Percentiles rank a stretch among this genome's conserved stretches.
Conservation (phyloP, 1,139 yeast species). For the Kodamaea arcana region DNA sequence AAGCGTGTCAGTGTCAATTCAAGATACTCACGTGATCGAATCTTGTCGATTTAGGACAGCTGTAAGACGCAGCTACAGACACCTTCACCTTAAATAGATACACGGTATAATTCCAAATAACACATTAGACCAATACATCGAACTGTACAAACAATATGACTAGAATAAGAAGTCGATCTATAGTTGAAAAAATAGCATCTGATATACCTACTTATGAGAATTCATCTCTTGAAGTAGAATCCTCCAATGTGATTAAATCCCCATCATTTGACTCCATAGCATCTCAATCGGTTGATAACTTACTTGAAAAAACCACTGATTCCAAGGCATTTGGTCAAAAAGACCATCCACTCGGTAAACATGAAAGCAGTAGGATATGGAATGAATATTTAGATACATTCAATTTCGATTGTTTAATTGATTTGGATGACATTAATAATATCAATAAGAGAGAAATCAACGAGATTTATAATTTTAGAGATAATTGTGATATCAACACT, state of each 20-base stretch:
- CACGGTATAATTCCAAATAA: too few relatives aligned
- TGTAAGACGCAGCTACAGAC: too few relatives aligned
- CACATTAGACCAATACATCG: neutral
- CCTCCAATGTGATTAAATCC: conserved; percentile 4
- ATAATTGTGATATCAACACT: conserved; percentile 33
- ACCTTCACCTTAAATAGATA: too few relatives aligned
- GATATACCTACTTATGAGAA: conserved; percentile 30
- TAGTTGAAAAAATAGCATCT: conserved; percentile 43
- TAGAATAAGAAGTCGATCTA: conserved; percentile 47
- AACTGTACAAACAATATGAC: conserved; percentile 19
- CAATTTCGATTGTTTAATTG: conserved; percentile 35
- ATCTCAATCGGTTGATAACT: too few relatives aligned
- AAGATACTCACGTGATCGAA: neutral
- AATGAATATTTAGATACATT: conserved; percentile 27
- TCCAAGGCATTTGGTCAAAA: too few relatives aligned
- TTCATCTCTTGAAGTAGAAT: conserved; percentile 12
- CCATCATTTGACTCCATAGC: conserved; percentile 13
- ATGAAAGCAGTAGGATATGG: conserved; percentile 35
- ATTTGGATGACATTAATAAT: conserved; percentile 26
- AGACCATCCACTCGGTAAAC: conserved; percentile 39
- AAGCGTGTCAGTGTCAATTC: too few relatives aligned
- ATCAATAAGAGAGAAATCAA: conserved; percentile 30
- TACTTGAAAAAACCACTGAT: neutral
- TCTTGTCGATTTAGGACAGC: too few relatives aligned
- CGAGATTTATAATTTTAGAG: conserved; percentile 36